Conservation (phyloP, 495 filamentous ascomycete species). For the Pseudoneurospora amorphoporcata region DNA sequence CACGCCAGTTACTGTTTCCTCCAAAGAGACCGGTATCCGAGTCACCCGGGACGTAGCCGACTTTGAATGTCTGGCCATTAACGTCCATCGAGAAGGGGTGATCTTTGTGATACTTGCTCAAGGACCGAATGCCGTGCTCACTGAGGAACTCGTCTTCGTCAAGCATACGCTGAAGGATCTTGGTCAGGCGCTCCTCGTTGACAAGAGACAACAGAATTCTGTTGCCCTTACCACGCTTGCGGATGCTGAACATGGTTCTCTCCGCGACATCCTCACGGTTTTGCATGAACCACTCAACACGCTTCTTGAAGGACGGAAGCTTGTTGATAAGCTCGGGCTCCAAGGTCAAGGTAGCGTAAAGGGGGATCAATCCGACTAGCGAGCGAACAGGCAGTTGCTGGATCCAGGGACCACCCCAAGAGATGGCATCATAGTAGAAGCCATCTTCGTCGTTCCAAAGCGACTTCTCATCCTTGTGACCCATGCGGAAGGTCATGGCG, state of each 20-base stretch:
- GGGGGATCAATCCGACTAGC: constrained; percentile 83
- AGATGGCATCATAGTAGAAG: constrained; percentile 98
- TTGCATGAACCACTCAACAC: constrained; percentile 86
- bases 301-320: constrained; percentile 87
- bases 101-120: constrained; percentile 88
- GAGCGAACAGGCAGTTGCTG: constrained; percentile 88
- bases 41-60: constrained; percentile 85
- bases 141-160: constrained; percentile 90
- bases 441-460: constrained; percentile 92
- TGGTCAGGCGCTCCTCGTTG: constrained; percentile 74
- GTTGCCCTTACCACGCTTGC: constrained; percentile 76
- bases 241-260: constrained; percentile 86
- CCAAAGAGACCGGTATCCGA: constrained; percentile 90
- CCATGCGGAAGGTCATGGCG: constrained; percentile 85
- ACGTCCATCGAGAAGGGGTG: constrained; percentile 93
- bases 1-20: constrained; percentile 95
- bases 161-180: constrained; percentile 83
- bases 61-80: constrained; percentile 80
- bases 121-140: constrained; percentile 79
- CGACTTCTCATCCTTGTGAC: constrained; percentile 64
- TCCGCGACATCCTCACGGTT: constrained; percentile 76
- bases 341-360: constrained; percentile 83
- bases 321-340: constrained; percentile 89
- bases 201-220: constrained; percentile 78
- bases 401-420: constrained; percentile 84